Base-by-base conservation (phyloP, 2,329 filamentous ascomycete genomes). In the Peltaster fructicola region DNA sequence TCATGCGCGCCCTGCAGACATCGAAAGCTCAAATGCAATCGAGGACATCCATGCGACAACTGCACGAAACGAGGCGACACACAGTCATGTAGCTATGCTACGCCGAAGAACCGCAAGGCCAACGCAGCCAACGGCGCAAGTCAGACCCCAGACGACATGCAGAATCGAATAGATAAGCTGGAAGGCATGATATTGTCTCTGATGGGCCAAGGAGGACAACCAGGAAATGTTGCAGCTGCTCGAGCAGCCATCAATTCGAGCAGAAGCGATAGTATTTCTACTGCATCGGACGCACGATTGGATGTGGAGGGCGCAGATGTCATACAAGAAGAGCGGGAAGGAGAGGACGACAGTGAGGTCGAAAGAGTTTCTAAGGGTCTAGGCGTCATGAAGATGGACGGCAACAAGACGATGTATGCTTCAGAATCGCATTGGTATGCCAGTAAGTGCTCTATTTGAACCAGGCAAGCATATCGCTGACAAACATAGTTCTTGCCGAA, bases 21-120 rank as follows among this genome's bases (percentile, higher is more conserved):
- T 42, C 73, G 84, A 57, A 95, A 95, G 79, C 67, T 88, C 52
- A 93, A 93, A 68, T 95, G 85, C 59, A 91, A 95, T 52, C 73
- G 88, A 44, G 72, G 68, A 34, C 70, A 82, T 37, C 85, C 85
- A 28, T 95, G 82, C 56, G 81, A 88, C 54, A 95, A 95, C 48
- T 95, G 85, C 52, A 71, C 80, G 30, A 92, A 90, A 56, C 74
- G 82, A 41, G 79, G 72, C 37, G 79, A 84, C 51, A 73, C 75
- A 8, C 56, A 65, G 27, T 76, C 79, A 29, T 95, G 85, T 56
- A 77, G 75, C 37, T 95, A 93, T 58, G 82, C 81, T 22, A 57
- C 64, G 39, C 54, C 60, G 16, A 59, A 52, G 26, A 64, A 71
- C 25, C 73, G 80, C 39, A 88, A 80, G 53, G 39, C 52, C 17